Conservation (phyloP, 805 yeast species). For the Groenewaldozyma tartarivorans region DNA sequence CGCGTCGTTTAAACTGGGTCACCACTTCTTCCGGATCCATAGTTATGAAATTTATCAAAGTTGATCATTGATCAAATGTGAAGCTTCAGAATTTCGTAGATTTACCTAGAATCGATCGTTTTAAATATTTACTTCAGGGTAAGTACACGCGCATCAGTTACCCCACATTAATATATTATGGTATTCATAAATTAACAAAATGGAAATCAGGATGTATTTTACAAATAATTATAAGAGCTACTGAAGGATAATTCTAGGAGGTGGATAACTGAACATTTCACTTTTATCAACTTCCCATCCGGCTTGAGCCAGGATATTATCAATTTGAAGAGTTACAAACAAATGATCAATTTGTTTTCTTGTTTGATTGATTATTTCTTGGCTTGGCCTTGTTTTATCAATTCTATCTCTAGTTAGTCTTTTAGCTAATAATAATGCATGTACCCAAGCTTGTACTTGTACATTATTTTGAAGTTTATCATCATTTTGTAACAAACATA, state of each 20-base stretch:
- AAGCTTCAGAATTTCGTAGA: no score
- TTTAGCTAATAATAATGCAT: constrained; percentile 20
- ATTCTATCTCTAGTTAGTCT: neutral
- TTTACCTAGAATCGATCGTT: no score
- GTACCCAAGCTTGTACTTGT: constrained; percentile 24
- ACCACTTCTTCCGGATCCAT: constrained; percentile 6
- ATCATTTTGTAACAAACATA: neutral
- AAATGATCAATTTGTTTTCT: constrained; percentile 7
- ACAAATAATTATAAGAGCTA: no score
- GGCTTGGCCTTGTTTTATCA: neutral
- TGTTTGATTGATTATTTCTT: constrained; percentile 10
- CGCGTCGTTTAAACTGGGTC: constrained; percentile 17
- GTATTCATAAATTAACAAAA: no score
- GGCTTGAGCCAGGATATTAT: constrained; percentile 10
- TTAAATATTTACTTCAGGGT: no score
- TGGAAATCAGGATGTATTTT: no score
- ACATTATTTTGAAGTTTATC: neutral
- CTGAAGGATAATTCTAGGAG: constrained; percentile 7
- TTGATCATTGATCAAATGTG: no score
- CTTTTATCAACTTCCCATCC: constrained; percentile 18
- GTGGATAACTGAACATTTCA: constrained; percentile 15
- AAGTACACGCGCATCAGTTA: no score
- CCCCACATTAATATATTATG: no score
- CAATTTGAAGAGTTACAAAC: constrained; percentile 15
- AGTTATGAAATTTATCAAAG: no score